Evolutionary conservation across 306 rosid genomes (phyloP).

Genomic region (Spatholobus suberectus): DNA sequence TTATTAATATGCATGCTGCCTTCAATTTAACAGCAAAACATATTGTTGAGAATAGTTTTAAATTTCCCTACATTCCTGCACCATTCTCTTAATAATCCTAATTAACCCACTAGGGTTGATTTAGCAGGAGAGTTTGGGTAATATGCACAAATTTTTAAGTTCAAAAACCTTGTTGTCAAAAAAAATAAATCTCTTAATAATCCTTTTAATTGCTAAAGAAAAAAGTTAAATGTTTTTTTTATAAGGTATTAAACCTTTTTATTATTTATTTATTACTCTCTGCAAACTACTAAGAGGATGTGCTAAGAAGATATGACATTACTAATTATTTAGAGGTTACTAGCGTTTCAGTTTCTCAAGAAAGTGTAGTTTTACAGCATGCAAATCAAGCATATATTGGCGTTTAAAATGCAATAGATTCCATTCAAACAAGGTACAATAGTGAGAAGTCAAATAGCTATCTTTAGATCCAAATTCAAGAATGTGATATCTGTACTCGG

Average conservation of each 20-base stretch:
- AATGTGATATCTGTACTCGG: conserved; percentile 30
- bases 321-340: conserved; percentile 4
- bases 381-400: conserved; percentile 23
- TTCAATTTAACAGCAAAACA: conserved; percentile 33
- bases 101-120: too few species aligned
- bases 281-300: not conserved
- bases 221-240: not conserved
- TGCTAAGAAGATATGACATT: not conserved
- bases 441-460: conserved; percentile 44
- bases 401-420: conserved; percentile 35
- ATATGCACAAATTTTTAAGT: too few species aligned
- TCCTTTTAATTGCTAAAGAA: not conserved
- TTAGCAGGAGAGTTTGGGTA: too few species aligned
- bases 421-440: conserved; percentile 44
- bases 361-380: not conserved
- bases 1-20: conserved; percentile 8
- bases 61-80: not conserved
- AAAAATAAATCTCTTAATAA: not conserved
- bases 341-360: conserved; percentile 9
- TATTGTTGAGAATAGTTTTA: not conserved
- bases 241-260: not conserved
- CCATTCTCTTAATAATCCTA: not conserved
- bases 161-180: too few species aligned
- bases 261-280: not conserved
- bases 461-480: conserved; percentile 39